Percentiles rank a stretch among this genome's conserved stretches.
Conservation (phyloP, 768 basidiomycete species). For the Panaeolus cyanescens region DNA sequence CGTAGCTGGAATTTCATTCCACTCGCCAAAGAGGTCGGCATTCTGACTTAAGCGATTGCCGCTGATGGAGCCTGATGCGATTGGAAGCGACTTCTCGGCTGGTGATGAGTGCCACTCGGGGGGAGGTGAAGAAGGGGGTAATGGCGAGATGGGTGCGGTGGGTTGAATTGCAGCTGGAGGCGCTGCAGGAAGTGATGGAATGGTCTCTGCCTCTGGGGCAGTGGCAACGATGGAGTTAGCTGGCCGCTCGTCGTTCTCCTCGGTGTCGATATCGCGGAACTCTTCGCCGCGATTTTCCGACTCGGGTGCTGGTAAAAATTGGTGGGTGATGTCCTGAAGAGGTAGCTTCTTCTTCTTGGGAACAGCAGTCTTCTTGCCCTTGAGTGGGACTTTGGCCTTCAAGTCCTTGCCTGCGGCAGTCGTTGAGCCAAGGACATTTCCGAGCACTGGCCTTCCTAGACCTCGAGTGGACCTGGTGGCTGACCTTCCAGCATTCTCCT, state of each 20-base stretch:
- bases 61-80: background rate
- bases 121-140: conserved; percentile 38
- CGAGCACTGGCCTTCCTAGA: conserved; percentile 2
- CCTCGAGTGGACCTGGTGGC: background rate
- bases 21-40: background rate
- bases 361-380: conserved; percentile 19
- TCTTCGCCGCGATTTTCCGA: conserved; percentile 26
- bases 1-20: background rate
- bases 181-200: background rate
- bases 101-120: conserved; percentile 14
- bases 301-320: conserved; percentile 29
- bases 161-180: background rate
- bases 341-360: conserved; percentile 31
- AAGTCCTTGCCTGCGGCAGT: conserved; percentile 4
- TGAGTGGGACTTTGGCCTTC: conserved; percentile 21
- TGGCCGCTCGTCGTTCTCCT: background rate
- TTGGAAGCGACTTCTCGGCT: background rate
- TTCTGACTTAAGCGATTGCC: background rate
- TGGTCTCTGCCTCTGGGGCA: background rate
- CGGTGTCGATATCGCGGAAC: conserved; percentile 8
- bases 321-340: conserved; percentile 35
- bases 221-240: conserved; percentile 3
- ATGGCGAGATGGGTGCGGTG: conserved; percentile 24
- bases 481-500: conserved; percentile 9
- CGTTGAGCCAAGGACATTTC: conserved; percentile 5